Conservation (phyloP, 2,329 filamentous ascomycete genomes). For the Calonectria pteridis region DNA sequence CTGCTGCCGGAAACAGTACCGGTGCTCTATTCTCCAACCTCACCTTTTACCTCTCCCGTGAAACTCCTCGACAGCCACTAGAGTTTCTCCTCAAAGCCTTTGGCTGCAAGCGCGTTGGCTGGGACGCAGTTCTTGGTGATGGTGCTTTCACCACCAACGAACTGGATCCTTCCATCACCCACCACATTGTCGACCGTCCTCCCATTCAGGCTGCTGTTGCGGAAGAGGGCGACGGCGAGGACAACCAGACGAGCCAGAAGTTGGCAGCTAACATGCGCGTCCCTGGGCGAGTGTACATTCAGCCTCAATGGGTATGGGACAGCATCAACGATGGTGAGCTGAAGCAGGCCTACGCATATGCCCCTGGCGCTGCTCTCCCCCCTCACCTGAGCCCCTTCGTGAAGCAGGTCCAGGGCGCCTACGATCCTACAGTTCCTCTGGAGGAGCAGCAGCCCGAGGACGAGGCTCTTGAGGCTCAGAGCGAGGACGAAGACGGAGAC, state of each 20-base stretch:
- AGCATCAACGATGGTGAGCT: slow-evolving; percentile 93
- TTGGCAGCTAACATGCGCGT: slow-evolving; percentile 77
- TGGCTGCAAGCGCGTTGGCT: slow-evolving; percentile 95
- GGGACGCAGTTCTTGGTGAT: slow-evolving; percentile 91
- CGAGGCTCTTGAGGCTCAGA: slow-evolving; percentile 81
- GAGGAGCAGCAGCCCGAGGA: slow-evolving; percentile 90
- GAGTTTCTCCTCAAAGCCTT: slow-evolving; percentile 96
- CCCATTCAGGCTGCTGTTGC: slow-evolving; percentile 72
- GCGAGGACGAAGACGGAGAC: slow-evolving; percentile 59
- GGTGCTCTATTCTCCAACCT: slow-evolving; percentile 87
- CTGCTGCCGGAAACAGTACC: slow-evolving; percentile 73
- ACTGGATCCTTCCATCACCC: slow-evolving; percentile 88
- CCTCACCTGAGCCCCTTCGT: slow-evolving; percentile 98
- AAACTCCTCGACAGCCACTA: slow-evolving; percentile 89
- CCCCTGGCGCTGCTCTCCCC: slow-evolving; percentile 88
- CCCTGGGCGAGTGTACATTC: slow-evolving; percentile 91
- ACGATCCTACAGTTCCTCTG: slow-evolving; percentile 89
- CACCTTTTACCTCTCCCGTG: slow-evolving; percentile 93
- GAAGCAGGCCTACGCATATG: slow-evolving; percentile 87
- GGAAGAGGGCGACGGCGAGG: slow-evolving; percentile 63
- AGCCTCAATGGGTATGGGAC: slow-evolving; percentile 99
- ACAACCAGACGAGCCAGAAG: slow-evolving; percentile 73
- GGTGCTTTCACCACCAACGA: slow-evolving; percentile 94
- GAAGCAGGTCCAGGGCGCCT: slow-evolving; percentile 85
- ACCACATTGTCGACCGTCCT: slow-evolving; percentile 95